Conservation (phyloP, 2,329 filamentous ascomycete species). For the Aspergillus thermomutatus region DNA sequence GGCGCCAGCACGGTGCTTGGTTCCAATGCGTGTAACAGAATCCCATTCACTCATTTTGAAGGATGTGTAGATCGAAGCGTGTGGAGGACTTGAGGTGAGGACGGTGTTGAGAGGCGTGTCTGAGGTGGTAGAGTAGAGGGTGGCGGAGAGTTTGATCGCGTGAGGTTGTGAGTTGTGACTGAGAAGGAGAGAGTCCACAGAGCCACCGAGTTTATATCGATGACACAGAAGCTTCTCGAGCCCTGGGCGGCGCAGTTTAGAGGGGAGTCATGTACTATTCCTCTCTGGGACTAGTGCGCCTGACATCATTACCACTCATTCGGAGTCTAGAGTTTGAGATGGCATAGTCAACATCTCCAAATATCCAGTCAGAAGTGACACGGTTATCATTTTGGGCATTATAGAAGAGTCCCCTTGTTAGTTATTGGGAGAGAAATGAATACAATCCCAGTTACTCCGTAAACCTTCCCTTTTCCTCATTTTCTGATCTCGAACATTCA, state of each 20-base stretch:
- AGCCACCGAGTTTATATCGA: constrained; percentile 33
- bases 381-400: background rate
- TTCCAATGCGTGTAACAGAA: constrained; percentile 85
- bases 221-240: constrained; percentile 41
- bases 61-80: background rate
- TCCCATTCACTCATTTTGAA: constrained; percentile 77
- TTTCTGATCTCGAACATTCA: too few species aligned
- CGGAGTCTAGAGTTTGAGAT: constrained; percentile 5
- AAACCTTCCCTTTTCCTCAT: background rate
- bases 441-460: background rate
- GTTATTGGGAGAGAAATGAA: background rate
- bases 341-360: background rate
- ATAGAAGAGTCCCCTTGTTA: background rate
- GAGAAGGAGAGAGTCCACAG: constrained; percentile 21
- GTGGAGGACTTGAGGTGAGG: background rate
- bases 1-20: constrained; percentile 68
- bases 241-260: constrained; percentile 23
- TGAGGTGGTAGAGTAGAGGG: constrained; percentile 6
- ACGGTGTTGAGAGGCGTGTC: constrained; percentile 1
- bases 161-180: constrained; percentile 20
- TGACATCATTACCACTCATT: constrained; percentile 14
- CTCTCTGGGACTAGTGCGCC: constrained; percentile 15
- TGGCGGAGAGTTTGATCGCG: constrained; percentile 26
- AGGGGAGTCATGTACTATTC: constrained; percentile 24
- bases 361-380: constrained; percentile 5